These are phyloP conservation scores for Naematelia aurantialba DNA, from an alignment of 768 basidiomycete species.

Conservation along the genomic window DNA sequence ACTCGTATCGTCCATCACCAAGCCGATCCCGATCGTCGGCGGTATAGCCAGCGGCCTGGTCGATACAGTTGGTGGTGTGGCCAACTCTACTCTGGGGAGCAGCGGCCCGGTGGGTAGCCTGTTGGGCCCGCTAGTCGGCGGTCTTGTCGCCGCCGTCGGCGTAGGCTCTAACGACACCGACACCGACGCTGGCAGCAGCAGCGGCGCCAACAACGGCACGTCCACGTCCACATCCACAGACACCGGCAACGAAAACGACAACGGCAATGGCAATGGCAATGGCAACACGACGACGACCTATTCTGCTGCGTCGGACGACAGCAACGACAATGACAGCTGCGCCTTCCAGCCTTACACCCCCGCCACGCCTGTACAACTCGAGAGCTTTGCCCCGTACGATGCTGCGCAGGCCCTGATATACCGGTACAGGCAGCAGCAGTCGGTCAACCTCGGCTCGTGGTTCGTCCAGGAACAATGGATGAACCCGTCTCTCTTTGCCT, in stretches of 20 bases:
- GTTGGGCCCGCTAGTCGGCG: conserved; percentile 16
- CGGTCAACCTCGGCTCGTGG: conserved; percentile 67
- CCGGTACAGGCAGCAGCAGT: conserved; percentile 63
- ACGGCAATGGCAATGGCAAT: neutral
- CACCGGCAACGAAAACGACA: conserved; percentile 2
- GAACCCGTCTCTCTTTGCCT: conserved; percentile 63
- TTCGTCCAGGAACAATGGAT: conserved; percentile 75
- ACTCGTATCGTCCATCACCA: conserved; percentile 29
- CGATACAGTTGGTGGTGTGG: conserved; percentile 22
- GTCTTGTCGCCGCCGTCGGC: conserved; percentile 16
- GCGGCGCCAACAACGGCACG: neutral
- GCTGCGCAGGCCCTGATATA: conserved; percentile 56
- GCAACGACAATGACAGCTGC: conserved; percentile 9
- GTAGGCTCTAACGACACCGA: neutral
- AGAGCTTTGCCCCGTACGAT: conserved; percentile 57
- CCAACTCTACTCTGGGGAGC: conserved; percentile 9
- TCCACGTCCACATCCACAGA: too few relatives aligned
- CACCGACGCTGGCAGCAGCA: neutral
- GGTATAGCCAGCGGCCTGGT: conserved; percentile 19
- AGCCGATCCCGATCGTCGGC: conserved; percentile 26
- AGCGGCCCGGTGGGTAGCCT: conserved; percentile 18
- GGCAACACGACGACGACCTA: neutral
- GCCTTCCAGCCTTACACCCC: conserved; percentile 28
- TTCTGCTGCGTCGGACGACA: neutral
- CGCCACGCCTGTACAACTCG: conserved; percentile 39